These are phyloP conservation scores for Bipolaris cookei DNA, from an alignment of 2,329 filamentous ascomycete genomes.

Conservation along the genomic window DNA sequence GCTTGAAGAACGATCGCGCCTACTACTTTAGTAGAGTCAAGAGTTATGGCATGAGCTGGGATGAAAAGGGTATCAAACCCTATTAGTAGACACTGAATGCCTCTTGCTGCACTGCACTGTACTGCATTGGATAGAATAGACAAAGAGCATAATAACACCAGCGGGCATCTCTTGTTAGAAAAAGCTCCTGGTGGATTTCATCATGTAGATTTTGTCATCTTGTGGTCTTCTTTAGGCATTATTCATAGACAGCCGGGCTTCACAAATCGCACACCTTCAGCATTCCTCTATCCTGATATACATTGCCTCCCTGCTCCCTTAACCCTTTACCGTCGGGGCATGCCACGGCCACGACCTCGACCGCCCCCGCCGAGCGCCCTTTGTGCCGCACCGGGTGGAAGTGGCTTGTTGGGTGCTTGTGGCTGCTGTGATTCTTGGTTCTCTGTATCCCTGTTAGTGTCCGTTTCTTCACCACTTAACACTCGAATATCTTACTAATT, in stretches of 20 bases:
- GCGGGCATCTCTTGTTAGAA: background rate
- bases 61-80: constrained; percentile 25
- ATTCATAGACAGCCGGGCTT: constrained; percentile 42
- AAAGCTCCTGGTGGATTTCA: constrained; percentile 1
- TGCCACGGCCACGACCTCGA: constrained; percentile 69
- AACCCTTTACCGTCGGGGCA: constrained; percentile 75
- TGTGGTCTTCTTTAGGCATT: constrained; percentile 33
- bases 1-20: constrained; percentile 64
- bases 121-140: background rate
- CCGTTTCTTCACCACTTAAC: background rate
- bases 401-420: constrained; percentile 76
- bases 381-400: constrained; percentile 74
- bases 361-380: constrained; percentile 82
- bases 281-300: constrained; percentile 34
- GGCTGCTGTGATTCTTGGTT: constrained; percentile 92
- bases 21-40: constrained; percentile 68
- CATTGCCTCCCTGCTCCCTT: constrained; percentile 9
- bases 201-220: background rate
- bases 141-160: background rate
- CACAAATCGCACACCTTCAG: constrained; percentile 11
- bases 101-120: no score
- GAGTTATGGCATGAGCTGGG: constrained; percentile 60
- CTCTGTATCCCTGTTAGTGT: constrained; percentile 52
- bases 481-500: constrained; percentile 67
- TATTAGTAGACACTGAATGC: background rate